Percentiles rank a stretch among this genome's conserved stretches.
Evolutionary conservation across 169 alveolate species (phyloP).

Genomic region (Cryptosporidium muris): DNA sequence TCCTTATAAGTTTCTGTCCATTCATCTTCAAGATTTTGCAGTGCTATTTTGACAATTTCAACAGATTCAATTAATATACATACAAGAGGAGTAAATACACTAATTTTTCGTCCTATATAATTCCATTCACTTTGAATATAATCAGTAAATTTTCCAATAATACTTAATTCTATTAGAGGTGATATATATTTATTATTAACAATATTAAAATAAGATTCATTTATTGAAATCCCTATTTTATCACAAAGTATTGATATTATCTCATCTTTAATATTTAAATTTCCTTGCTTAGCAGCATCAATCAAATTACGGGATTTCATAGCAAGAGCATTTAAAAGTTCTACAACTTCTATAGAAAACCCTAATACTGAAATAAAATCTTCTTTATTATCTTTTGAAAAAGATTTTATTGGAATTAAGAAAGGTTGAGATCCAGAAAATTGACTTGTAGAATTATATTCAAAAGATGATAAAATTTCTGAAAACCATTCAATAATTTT

Average conservation of each 20-base stretch:
- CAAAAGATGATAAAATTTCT: slow-evolving; percentile 22
- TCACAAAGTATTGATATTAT: neutral
- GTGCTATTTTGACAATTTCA: slow-evolving; percentile 22
- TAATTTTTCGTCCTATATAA: slow-evolving; percentile 40
- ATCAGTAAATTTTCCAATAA: slow-evolving; percentile 12
- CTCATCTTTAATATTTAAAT: neutral
- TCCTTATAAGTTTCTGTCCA: neutral
- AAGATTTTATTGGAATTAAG: slow-evolving; percentile 49
- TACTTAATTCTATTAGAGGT: slow-evolving; percentile 33
- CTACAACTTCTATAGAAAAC: slow-evolving; percentile 40
- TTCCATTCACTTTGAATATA: slow-evolving; percentile 49
- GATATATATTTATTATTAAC: neutral
- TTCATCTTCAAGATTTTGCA: slow-evolving; percentile 24
- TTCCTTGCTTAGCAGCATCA: slow-evolving; percentile 17
- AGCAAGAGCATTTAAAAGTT: slow-evolving; percentile 58
- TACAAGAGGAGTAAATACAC: slow-evolving; percentile 40
- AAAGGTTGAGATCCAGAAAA: slow-evolving; percentile 2
- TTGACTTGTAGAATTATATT: neutral
- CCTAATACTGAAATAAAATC: slow-evolving; percentile 32
- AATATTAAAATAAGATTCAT: neutral
- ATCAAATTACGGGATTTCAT: slow-evolving; percentile 6
- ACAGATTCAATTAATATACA: slow-evolving; percentile 56
- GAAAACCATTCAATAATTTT: slow-evolving; percentile 38
- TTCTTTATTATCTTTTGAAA: neutral
- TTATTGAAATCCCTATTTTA: neutral